Percentiles rank a stretch among this genome's conserved stretches.
phyloP scores from a whole-genome alignment of 305 asterid species.

The Fraxinus angustifolia region DNA sequence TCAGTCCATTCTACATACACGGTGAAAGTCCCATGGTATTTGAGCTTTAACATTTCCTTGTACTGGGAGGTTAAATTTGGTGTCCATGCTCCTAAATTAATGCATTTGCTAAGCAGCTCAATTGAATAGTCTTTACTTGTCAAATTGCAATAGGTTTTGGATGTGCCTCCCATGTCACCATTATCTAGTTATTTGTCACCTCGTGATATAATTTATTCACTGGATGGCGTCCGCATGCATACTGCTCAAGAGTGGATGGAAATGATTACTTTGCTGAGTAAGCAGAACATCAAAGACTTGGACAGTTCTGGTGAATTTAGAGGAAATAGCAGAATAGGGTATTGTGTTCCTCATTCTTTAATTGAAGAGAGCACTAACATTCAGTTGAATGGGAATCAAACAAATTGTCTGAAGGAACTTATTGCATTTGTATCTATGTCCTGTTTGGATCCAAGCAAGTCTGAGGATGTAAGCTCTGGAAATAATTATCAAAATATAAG shows the following conservation, averaged over 20 bases:
- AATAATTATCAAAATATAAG: slow-evolving; percentile 26
- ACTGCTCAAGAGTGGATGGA: slow-evolving; percentile 64
- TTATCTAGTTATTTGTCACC: slow-evolving; percentile 61
- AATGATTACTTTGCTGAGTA: slow-evolving; percentile 33
- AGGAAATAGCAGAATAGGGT: slow-evolving; percentile 45
- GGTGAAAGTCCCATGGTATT: slow-evolving; percentile 71
- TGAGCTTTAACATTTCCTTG: slow-evolving; percentile 12
- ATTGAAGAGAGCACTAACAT: slow-evolving; percentile 39
- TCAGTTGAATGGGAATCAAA: slow-evolving; percentile 37
- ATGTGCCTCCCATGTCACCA: slow-evolving; percentile 61
- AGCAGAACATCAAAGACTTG: slow-evolving; percentile 30
- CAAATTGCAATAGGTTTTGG: slow-evolving; percentile 53
- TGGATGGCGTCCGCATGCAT: slow-evolving; percentile 49
- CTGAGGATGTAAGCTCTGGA: slow-evolving; percentile 25
- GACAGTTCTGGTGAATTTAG: slow-evolving; percentile 29
- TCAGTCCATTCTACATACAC: slow-evolving; percentile 67
- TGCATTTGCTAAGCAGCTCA: slow-evolving; percentile 17
- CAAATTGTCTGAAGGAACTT: slow-evolving; percentile 62
- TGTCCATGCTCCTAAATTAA: slow-evolving; percentile 1
- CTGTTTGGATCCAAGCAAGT: slow-evolving; percentile 36
- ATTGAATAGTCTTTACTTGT: slow-evolving; percentile 9
- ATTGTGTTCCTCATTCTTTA: slow-evolving; percentile 61
- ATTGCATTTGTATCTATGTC: slow-evolving; percentile 45
- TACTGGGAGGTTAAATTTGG: slow-evolving; percentile 14
- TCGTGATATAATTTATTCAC: slow-evolving; percentile 52